These are phyloP conservation scores for Onygenales sp. DNA, from an alignment of 2,329 filamentous ascomycete genomes.

Conservation along the genomic window DNA sequence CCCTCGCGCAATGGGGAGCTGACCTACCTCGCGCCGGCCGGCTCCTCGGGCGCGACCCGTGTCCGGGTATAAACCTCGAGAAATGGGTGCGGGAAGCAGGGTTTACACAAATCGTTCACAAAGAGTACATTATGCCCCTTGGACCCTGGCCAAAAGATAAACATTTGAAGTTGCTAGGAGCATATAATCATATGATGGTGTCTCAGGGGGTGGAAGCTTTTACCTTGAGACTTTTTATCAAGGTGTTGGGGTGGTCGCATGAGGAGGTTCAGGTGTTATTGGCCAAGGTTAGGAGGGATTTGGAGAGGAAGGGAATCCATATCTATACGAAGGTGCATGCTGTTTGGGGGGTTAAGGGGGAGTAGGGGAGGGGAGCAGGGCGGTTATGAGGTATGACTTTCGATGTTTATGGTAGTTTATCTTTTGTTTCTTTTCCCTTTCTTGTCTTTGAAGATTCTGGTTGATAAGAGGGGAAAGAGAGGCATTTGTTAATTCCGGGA, in stretches of 20 bases:
- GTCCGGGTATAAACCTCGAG: constrained; percentile 13
- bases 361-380: not conserved
- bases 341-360: not conserved
- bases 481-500: too few species aligned
- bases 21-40: constrained; percentile 7
- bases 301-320: not conserved
- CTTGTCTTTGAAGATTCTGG: too few species aligned
- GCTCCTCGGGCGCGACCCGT: constrained; percentile 3
- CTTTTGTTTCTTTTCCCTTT: too few species aligned
- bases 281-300: not conserved
- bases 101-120: not conserved
- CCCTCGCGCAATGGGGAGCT: not conserved
- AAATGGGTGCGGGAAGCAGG: constrained; percentile 14
- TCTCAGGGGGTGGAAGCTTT: constrained; percentile 18
- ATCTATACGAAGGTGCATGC: constrained; percentile 1
- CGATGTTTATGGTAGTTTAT: too few species aligned
- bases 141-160: not conserved
- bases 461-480: too few species aligned
- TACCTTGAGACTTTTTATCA: constrained; percentile 13
- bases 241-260: not conserved
- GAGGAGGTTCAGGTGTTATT: constrained; percentile 1
- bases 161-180: not conserved
- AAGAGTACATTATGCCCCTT: not conserved
- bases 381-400: too few species aligned
- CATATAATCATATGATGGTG: constrained; percentile 12